A percentile compares a stretch with the other conserved stretches of the same genome.
phyloP scores from a whole-genome alignment of 768 basidiomycete species.

The Mycena latifolia region DNA sequence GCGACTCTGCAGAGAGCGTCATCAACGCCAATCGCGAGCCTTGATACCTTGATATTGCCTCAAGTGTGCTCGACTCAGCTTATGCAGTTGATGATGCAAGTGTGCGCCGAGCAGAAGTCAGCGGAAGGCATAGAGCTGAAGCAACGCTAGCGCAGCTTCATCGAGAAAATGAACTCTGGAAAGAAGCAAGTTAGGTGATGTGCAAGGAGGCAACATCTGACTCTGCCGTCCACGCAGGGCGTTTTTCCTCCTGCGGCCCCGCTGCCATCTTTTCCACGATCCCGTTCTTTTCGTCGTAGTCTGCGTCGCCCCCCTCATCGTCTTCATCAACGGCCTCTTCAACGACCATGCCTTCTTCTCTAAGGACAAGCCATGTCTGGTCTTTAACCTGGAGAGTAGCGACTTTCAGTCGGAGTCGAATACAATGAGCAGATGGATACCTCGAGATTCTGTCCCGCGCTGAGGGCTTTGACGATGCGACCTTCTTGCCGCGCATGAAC shows the following conservation, averaged over 20 bases:
- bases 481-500: constrained; percentile 79
- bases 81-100: too few species aligned
- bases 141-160: not conserved
- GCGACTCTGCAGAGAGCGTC: too few species aligned
- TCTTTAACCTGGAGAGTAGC: constrained; percentile 65
- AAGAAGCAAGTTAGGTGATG: constrained; percentile 7
- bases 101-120: not conserved
- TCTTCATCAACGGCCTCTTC: constrained; percentile 71
- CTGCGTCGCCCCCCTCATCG: constrained; percentile 46
- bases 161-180: not conserved
- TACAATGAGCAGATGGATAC: constrained; percentile 45
- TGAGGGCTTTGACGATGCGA: constrained; percentile 82
- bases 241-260: constrained; percentile 20
- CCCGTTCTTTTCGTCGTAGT: constrained; percentile 60
- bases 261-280: constrained; percentile 53
- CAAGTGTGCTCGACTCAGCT: too few species aligned
- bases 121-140: not conserved
- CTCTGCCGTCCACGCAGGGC: constrained; percentile 17
- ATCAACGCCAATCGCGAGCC: too few species aligned
- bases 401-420: not conserved
- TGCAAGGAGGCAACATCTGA: constrained; percentile 20
- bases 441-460: constrained; percentile 83
- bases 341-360: constrained; percentile 74
- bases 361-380: constrained; percentile 65
- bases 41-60: too few species aligned